phyloP scores from a whole-genome alignment of 192 early-diverging fungal genomes.

The Spizellomyces sp. region DNA sequence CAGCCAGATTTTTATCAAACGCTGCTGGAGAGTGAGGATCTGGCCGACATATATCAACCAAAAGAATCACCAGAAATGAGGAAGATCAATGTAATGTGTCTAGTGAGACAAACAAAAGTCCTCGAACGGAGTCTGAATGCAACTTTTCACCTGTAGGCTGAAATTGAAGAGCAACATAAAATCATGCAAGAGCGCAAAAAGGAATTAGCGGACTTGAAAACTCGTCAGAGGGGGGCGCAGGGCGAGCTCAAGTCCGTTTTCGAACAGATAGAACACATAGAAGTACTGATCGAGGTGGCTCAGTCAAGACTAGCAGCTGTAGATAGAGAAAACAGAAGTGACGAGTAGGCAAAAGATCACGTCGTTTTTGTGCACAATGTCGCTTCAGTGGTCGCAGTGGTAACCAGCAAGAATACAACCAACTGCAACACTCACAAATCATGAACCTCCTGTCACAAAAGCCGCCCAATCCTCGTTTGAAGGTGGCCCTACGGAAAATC shows the following conservation, averaged over 20 bases:
- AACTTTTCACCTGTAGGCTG: neutral
- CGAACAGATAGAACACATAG: neutral
- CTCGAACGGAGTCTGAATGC: neutral
- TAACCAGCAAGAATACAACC: too few relatives aligned
- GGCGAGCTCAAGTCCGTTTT: neutral
- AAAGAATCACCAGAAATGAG: neutral
- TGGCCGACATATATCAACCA: neutral
- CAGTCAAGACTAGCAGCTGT: too few relatives aligned
- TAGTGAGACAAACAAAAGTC: too few relatives aligned
- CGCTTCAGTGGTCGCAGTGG: too few relatives aligned
- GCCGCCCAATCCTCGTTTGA: too few relatives aligned
- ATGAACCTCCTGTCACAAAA: too few relatives aligned
- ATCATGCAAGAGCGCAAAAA: neutral
- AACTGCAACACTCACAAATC: too few relatives aligned
- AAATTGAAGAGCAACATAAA: constrained; percentile 7
- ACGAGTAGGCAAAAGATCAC: too few relatives aligned
- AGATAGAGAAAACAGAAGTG: too few relatives aligned
- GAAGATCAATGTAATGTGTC: neutral
- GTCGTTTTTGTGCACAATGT: too few relatives aligned
- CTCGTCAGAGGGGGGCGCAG: neutral
- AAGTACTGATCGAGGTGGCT: neutral
- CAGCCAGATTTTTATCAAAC: neutral
- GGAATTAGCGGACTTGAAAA: neutral
- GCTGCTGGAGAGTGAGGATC: neutral
- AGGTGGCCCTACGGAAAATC: too few relatives aligned